These are phyloP conservation scores for Coniochaeta sp. DNA, from an alignment of 2,329 filamentous ascomycete species.

Conservation along the genomic window DNA sequence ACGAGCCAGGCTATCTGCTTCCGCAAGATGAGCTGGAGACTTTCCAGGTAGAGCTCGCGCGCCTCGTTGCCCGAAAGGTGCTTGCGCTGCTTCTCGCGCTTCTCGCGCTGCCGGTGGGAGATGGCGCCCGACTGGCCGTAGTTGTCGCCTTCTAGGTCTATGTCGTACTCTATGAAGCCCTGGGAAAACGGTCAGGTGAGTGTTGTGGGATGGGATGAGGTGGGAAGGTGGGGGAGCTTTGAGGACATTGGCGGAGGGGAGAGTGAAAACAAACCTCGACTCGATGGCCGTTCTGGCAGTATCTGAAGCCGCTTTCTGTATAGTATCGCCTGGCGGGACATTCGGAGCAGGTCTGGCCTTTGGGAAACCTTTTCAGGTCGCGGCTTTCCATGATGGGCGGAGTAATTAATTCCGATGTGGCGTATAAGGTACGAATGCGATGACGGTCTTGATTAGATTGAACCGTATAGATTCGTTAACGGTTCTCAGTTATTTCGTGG, in stretches of 20 bases:
- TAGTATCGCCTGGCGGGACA: slow-evolving; percentile 70
- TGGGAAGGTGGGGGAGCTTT: not conserved
- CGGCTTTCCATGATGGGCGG: slow-evolving; percentile 17
- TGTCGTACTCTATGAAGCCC: slow-evolving; percentile 49
- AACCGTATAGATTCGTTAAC: too few relatives aligned
- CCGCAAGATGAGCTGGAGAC: slow-evolving; percentile 75
- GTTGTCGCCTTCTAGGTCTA: slow-evolving; percentile 58
- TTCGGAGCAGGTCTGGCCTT: slow-evolving; percentile 47
- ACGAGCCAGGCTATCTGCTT: slow-evolving; percentile 75
- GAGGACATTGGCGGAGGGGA: too few relatives aligned
- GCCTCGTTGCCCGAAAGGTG: slow-evolving; percentile 62
- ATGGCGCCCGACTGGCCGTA: slow-evolving; percentile 54
- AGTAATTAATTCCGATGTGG: slow-evolving; percentile 33
- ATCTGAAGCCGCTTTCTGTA: slow-evolving; percentile 67
- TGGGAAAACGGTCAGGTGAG: slow-evolving; percentile 13
- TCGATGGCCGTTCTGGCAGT: slow-evolving; percentile 74
- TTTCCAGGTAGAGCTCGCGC: slow-evolving; percentile 73
- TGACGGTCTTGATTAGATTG: too few relatives aligned
- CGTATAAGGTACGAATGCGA: too few relatives aligned
- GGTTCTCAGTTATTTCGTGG: too few relatives aligned
- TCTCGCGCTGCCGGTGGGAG: slow-evolving; percentile 50
- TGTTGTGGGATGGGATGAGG: not conserved
- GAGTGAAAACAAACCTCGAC: slow-evolving; percentile 63
- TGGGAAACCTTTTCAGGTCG: slow-evolving; percentile 43
- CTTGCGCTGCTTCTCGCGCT: slow-evolving; percentile 42